These are phyloP conservation scores for Ustilago sp. DNA, from an alignment of 1,284 basidiomycete genomes.

Conservation along the genomic window DNA sequence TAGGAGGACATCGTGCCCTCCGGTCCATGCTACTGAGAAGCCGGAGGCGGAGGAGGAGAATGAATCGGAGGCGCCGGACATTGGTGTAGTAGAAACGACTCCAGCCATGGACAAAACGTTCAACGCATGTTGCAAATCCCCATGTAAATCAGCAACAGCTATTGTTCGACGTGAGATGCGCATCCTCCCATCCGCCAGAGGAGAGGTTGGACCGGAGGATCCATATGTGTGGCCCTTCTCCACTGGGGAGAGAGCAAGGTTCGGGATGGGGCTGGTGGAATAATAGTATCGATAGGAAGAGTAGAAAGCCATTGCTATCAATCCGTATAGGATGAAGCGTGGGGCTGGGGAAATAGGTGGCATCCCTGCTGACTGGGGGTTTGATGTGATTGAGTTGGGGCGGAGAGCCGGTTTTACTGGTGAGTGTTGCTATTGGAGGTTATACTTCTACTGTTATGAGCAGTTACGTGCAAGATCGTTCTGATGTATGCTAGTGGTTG, in stretches of 20 bases:
- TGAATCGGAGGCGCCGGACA: neutral
- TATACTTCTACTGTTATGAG: no score
- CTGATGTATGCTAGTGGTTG: no score
- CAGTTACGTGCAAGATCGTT: no score
- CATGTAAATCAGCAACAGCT: constrained; percentile 66
- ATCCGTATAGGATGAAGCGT: neutral
- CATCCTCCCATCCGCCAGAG: constrained; percentile 18
- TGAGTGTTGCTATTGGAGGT: no score
- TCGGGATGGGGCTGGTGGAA: neutral
- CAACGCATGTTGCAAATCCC: constrained; percentile 62
- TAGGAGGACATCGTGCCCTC: constrained; percentile 61
- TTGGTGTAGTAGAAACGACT: constrained; percentile 27
- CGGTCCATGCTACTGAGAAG: constrained; percentile 40
- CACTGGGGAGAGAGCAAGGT: neutral
- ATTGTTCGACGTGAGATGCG: constrained; percentile 50
- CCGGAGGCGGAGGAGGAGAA: neutral
- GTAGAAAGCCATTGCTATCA: constrained; percentile 22
- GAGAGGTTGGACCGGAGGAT: neutral
- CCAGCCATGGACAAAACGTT: constrained; percentile 61
- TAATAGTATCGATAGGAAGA: constrained; percentile 26
- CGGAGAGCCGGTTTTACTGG: neutral
- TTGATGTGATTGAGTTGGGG: neutral
- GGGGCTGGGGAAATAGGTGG: neutral
- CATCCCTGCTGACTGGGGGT: neutral
- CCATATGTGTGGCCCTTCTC: neutral